phyloP scores from a whole-genome alignment of 2,329 filamentous ascomycete genomes.

The Zymoseptoria pseudotritici region DNA sequence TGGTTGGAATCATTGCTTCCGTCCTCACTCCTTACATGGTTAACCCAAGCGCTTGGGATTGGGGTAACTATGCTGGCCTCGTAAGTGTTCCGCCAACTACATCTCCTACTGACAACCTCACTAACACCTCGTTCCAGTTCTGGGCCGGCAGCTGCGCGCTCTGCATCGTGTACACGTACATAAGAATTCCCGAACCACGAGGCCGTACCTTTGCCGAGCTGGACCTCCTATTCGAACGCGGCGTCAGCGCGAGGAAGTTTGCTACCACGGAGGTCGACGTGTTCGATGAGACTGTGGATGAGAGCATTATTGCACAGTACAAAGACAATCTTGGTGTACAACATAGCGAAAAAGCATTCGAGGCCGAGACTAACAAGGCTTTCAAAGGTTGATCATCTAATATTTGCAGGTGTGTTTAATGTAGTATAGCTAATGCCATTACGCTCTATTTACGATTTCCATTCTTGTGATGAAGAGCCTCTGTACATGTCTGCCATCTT shows the following conservation, averaged over 20 bases:
- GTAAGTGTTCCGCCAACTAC: not conserved
- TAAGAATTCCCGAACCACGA: conserved; percentile 69
- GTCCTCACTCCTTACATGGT: conserved; percentile 89
- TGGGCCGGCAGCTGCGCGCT: conserved; percentile 74
- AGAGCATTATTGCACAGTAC: conserved; percentile 15
- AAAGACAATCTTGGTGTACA: conserved; percentile 10
- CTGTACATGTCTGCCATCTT: no score
- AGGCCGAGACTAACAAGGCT: not conserved
- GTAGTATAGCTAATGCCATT: not conserved
- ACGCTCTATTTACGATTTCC: not conserved
- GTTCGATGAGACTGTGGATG: conserved; percentile 38
- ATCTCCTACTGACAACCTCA: not conserved
- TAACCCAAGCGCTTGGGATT: conserved; percentile 79
- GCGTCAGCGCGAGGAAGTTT: conserved; percentile 66
- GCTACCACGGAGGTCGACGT: conserved; percentile 50
- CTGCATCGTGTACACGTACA: conserved; percentile 75
- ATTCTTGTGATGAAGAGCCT: no score
- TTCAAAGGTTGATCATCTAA: not conserved
- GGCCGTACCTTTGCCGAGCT: conserved; percentile 81
- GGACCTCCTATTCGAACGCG: conserved; percentile 73
- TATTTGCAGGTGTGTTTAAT: not conserved
- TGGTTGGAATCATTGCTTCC: conserved; percentile 73
- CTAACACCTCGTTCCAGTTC: conserved; percentile 32
- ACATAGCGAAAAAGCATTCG: not conserved
- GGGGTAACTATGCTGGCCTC: conserved; percentile 80